A percentile compares a stretch with the other conserved stretches of the same genome.
Evolutionary conservation across 352 stramenopile species (phyloP).

Genomic region (Phytophthora ohioensis): DNA sequence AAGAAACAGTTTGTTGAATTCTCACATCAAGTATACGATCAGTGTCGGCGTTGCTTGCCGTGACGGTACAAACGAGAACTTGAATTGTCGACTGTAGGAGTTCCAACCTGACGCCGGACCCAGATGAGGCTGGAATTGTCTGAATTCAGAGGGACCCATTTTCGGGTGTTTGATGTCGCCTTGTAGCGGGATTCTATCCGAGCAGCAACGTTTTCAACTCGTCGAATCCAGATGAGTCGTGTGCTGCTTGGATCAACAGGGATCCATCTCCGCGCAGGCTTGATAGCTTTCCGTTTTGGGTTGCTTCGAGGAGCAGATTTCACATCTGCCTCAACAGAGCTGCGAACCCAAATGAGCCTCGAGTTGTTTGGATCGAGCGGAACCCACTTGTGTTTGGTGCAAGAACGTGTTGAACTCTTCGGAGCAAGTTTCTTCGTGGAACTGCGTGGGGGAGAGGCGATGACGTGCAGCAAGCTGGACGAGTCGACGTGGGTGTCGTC

Average conservation of each 20-base stretch:
- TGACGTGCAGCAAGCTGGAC: background rate
- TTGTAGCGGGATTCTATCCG: conserved; percentile 36
- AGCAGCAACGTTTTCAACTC: conserved; percentile 14
- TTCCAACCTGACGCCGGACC: conserved; percentile 10
- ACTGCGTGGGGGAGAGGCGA: background rate
- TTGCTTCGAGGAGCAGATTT: conserved; percentile 23
- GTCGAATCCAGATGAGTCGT: conserved; percentile 28
- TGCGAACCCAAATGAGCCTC: conserved; percentile 30
- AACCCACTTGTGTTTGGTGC: conserved; percentile 17
- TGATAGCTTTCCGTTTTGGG: conserved; percentile 7
- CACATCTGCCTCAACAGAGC: conserved; percentile 1
- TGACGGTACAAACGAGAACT: conserved; percentile 10
- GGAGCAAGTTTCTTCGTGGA: conserved; percentile 5
- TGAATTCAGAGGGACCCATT: conserved; percentile 26
- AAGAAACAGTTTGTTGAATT: conserved; percentile 9
- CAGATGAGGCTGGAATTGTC: conserved; percentile 25
- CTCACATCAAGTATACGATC: background rate
- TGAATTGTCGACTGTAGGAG: background rate
- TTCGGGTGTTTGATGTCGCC: conserved; percentile 12
- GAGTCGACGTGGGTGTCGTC: background rate
- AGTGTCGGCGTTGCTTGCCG: conserved; percentile 3
- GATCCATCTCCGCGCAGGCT: conserved; percentile 19
- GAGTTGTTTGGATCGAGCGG: conserved; percentile 34
- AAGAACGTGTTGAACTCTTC: conserved; percentile 2
- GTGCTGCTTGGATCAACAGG: conserved; percentile 31